Evolutionary conservation across 2,329 filamentous ascomycete genomes (phyloP), one percentile per base, ranked within the genome.

Genomic region (Alternaria tenuissima): DNA sequence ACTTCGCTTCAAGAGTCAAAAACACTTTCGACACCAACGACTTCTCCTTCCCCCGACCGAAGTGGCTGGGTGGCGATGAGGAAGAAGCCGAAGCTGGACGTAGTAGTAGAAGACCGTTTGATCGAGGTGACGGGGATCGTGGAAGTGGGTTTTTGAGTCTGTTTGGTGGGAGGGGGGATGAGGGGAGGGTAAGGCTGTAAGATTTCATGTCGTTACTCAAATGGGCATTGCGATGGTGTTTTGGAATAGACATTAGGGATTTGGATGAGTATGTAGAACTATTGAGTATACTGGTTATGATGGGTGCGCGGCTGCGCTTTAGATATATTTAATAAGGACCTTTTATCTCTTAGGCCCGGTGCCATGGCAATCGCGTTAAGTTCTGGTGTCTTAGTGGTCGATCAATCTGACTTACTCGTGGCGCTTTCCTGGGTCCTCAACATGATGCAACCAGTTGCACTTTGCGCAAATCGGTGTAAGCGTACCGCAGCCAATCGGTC

Each of bases 11-110:
- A 74, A 86, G 94, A 36, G 89, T 99, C 69, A 91, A 89, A 79
- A 99, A 99, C 73, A 98, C 95, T 0, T 88, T 98, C 53, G 94
- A 98, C 62, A 91, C 88, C 0, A 85, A 93, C 1, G 77, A 79
- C 22, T 75, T 76, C 41, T 62, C 56, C 1, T 71, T 79, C 38
- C 46, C 93, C 53, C 85, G 89, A 30, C 94, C 95, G 0, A 89
- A 89, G 65, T 98, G 94, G 93, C 82, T 97, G 64, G 90, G 91
- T 24, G 85, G 87, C 53, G 84, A 84, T 11, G 81, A 76, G 47
- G 69, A 71, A 4, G 67, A 71, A 5, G 67, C 49, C 5, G 65
- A 65, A 12, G 60, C 54, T 6, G 63, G 63, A 30, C 47, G 53
- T 20, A 55, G 62, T 16, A 49, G 51, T 7, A 47, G 52, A 38